A percentile compares a stretch with the other conserved stretches of the same genome.
Conservation (phyloP, 129 eudicot species). For the Kitagawia praeruptora region DNA sequence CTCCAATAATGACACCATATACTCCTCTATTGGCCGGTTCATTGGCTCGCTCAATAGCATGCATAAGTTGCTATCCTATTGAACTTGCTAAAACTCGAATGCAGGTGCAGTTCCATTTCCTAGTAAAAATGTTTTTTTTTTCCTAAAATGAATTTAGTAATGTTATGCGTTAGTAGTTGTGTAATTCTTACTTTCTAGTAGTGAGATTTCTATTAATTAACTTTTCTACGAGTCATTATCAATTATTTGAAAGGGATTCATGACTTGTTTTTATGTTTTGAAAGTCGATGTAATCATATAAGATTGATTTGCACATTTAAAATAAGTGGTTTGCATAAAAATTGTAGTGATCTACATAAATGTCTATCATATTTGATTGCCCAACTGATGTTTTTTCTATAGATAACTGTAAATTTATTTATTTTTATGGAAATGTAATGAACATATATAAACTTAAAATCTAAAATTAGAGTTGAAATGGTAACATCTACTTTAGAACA, state of each 20-base stretch:
- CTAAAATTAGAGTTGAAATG: neutral
- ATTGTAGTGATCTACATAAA: neutral
- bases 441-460: neutral
- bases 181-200: neutral
- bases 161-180: neutral
- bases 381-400: neutral
- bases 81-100: constrained; percentile 96
- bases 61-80: constrained; percentile 87
- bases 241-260: neutral
- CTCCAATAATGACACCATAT: constrained; percentile 67
- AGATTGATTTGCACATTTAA: neutral
- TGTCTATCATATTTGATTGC: neutral
- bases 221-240: neutral
- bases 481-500: neutral
- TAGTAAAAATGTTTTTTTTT: neutral
- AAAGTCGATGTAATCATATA: neutral
- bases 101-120: constrained; percentile 55
- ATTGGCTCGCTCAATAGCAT: constrained; percentile 86
- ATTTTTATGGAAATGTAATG: neutral
- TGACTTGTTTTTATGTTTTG: neutral
- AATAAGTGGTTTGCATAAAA: neutral
- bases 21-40: constrained; percentile 91
- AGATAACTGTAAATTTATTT: neutral
- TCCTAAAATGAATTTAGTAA: too few relatives aligned
- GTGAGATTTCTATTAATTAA: neutral